Evolutionary conservation across 1,284 basidiomycete genomes (phyloP), one percentile per base, ranked within the genome.

Genomic region (Ganoderma lucidum): DNA sequence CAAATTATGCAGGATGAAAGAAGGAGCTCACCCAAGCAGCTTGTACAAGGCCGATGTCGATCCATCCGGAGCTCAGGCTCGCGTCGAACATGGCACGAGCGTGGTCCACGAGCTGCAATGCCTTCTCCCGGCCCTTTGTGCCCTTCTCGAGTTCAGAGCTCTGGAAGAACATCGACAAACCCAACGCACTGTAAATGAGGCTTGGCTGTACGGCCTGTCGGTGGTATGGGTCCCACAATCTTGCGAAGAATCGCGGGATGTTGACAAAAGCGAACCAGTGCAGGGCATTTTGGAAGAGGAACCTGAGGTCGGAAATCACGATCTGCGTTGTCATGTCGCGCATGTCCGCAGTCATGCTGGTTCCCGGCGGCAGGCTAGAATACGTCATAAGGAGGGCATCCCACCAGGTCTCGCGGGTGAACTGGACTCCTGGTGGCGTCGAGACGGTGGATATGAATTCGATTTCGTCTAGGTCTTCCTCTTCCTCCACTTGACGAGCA

Each of bases 361-460:
- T 6, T 39, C 15, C 53, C 77, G 74, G 51, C 75, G 76, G 12
- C 19, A 83, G 78, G 19, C 82, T 79, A 44, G 81, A 72, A 77
- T 93, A 93, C n/a, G 89, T 75, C 30, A 81, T 80, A 45, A 93
- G 79, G 32, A 94, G 82, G 10, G 84, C 87, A 76, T 93, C 93
- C 90, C 91, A 94, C 92, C 92, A 93, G 39, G 87, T 88, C 80
- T 90, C 88, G 63, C 90, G 89, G 32, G 84, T 82, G 78, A 91
- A 93, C 60, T 84, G 84, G 41, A 90, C 78, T 14, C 90, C 89
- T 5, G 91, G 91, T 69, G 87, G 55, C 1, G 70, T 35, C 4
- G 51, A n/a, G n/a, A 68, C 61, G 1, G 48, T 23, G 28, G 39
- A 14, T 12, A 5, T 15, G 8, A 28, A 37, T 3, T 23, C 32